phyloP scores from a whole-genome alignment of 1,284 basidiomycete genomes.

The Hemileia vastatrix region DNA sequence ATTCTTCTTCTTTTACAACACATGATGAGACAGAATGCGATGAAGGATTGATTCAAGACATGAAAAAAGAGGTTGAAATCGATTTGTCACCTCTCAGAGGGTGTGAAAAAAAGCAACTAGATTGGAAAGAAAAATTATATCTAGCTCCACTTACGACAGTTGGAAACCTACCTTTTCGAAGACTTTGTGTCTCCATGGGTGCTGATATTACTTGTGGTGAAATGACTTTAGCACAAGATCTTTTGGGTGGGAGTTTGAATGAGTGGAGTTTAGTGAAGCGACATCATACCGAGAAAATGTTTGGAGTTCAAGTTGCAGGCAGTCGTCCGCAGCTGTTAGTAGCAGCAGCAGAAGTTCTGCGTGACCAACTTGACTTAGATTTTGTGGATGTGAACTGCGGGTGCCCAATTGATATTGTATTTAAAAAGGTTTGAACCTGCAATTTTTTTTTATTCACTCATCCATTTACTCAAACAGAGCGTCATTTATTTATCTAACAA shows the following conservation, averaged over 20 bases:
- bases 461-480: no score
- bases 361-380: slow-evolving; percentile 53
- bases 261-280: slow-evolving; percentile 42
- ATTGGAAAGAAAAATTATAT: slow-evolving; percentile 83
- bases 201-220: slow-evolving; percentile 93
- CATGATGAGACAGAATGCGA: background rate
- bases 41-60: background rate
- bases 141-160: slow-evolving; percentile 91
- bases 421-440: background rate
- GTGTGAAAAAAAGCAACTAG: slow-evolving; percentile 71
- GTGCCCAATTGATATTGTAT: slow-evolving; percentile 82
- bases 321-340: slow-evolving; percentile 53
- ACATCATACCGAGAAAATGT: slow-evolving; percentile 77
- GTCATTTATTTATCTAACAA: no score
- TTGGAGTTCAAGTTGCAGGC: slow-evolving; percentile 64
- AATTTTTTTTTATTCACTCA: no score
- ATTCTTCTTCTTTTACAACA: background rate
- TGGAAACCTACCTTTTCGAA: slow-evolving; percentile 88
- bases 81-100: slow-evolving; percentile 56
- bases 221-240: slow-evolving; percentile 51
- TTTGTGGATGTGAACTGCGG: slow-evolving; percentile 95
- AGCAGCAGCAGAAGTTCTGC: slow-evolving; percentile 70
- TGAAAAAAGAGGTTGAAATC: slow-evolving; percentile 22
- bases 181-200: slow-evolving; percentile 73
- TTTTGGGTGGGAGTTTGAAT: background rate